Base-by-base conservation (phyloP, 1,284 basidiomycete genomes). In the Coniophora puteana region DNA sequence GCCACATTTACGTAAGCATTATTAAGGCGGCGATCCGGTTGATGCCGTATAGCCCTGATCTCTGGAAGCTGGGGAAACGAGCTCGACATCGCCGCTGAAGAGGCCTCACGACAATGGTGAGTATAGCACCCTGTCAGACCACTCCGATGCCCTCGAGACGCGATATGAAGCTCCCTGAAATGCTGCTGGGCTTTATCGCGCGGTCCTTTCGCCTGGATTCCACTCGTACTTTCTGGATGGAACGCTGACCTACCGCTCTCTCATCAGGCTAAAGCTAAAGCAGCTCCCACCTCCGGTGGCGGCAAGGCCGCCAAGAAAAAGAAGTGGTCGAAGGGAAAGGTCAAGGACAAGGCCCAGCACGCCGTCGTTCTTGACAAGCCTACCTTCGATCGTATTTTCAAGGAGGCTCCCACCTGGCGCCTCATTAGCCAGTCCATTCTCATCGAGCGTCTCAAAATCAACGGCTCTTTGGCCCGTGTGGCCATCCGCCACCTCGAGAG, bases 261-360 rank as follows among this genome's bases (percentile, higher is more conserved):
- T 14, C 26, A 23, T 36, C 50, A 90, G 77, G 83, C 86, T 63
- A 87, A 87, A 77, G 80, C 82, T 61, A 66, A 67, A 61, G 66
- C 79, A 57, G 68, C 85, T 53, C 59, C 83, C 49, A 68, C 80
- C 43, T 78, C 81, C 38, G 71, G 79, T 47, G 83, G 83, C 52
- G 84, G 87, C 58, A 90, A 90, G 67, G 69, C 84, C 59, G 84
- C 86, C 51, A 97, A 97, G 82, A 98, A 98, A 83, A 98, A 98
- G 88, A 98, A 98, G 83, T 98, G 94, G 94, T 97, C 93, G 56
- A 98, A 98, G 82, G 94, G 94, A 69, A 96, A 96, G 75, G 93
- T 97, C 68, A 97, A 97, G 86, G 93, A 97, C 76, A 97, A 97
- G 85, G 92, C 90, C 61, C 84, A 87, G 64, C 92, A 95, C 78